Base-by-base conservation (phyloP, 1,139 yeast genomes). In the Yamadazyma spencermartinsiae region DNA sequence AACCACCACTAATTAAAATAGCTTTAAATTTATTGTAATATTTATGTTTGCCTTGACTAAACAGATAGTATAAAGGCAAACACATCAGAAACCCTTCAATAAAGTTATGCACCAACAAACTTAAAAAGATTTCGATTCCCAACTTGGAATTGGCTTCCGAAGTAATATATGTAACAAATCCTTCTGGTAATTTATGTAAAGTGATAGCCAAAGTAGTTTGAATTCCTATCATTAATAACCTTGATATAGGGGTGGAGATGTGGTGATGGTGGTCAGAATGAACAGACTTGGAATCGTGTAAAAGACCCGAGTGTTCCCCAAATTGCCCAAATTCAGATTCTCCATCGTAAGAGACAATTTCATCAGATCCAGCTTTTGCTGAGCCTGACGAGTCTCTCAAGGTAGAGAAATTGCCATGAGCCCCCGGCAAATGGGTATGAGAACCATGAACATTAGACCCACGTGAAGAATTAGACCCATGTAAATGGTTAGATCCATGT, bases 71-170 rank as follows among this genome's bases (percentile, higher is more conserved):
- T 31, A 92, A 67, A 0, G 98, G 98, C 41, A 90, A 70, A 14
- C 96, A 88, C 86, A 92, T 89, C 17, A 94, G 80, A 57, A 92
- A 89, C 0, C 98, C 98, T 60, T 92, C 98, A n/a, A 90, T 84
- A 49, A 88, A 81, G 60, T 92, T 92, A 63, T 92, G 98, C 21
- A 90, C 78, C 15, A 90, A 79, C 51, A 92, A 72, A 39, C 96
- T 88, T 17, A 89, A 58, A 53, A 92, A 90, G 10, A 92, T 87
- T 13, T 87, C 76, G 24, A 88, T 55, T 0, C 98, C 98, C 21
- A 89, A 63, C 35, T 74, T 64, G 1, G 84, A 80, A 53, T 86
- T 80, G 1, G 95, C 86, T 47, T 80, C 79, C 0, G 89, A 74
- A 0, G 95, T 85, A 1, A 90, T 79, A 57, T 76, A 92, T 28